Percentiles rank a stretch among this genome's conserved stretches.
Conservation (phyloP, 2,329 filamentous ascomycete genomes). For the Pseudogymnoascus sp. region DNA sequence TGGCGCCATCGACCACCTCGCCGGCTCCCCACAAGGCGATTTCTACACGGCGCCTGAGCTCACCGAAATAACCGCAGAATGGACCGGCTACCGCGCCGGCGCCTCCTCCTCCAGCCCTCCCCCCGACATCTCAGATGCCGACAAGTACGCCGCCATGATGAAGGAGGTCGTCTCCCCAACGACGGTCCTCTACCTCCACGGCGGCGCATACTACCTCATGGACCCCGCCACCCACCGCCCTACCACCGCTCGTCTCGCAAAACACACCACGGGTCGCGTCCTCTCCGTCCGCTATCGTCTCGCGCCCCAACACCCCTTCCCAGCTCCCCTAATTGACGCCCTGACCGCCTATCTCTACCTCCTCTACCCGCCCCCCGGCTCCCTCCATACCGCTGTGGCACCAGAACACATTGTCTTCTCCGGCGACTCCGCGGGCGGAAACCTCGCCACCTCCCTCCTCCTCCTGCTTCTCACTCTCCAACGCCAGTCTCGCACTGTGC, state of each 20-base stretch:
- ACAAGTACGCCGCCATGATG: conserved; percentile 61
- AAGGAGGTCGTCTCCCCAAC: conserved; percentile 54
- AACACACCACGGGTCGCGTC: conserved; percentile 57
- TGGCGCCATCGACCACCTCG: conserved; percentile 48
- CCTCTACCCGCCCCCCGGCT: conserved; percentile 61
- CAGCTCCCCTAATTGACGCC: conserved; percentile 61
- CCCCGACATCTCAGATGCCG: conserved; percentile 51
- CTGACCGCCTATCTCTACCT: conserved; percentile 63
- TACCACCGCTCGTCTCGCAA: conserved; percentile 52
- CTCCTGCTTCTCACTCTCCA: conserved; percentile 61
- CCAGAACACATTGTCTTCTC: conserved; percentile 61
- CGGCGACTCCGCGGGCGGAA: conserved; percentile 69
- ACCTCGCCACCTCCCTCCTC: conserved; percentile 57
- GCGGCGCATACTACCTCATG: conserved; percentile 65
- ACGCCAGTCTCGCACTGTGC: conserved; percentile 39
- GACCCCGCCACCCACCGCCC: conserved; percentile 62
- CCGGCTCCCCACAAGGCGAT: conserved; percentile 24
- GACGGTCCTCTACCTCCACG: conserved; percentile 68
- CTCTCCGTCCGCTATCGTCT: conserved; percentile 68
- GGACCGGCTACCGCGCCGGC: conserved; percentile 60
- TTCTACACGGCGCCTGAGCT: conserved; percentile 43
- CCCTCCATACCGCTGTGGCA: conserved; percentile 57
- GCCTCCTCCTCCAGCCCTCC: conserved; percentile 43
- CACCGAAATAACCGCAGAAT: conserved; percentile 59
- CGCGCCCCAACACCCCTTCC: conserved; percentile 64